Base-by-base conservation (phyloP, 2,329 filamentous ascomycete genomes). In the Chaetomium globosum region DNA sequence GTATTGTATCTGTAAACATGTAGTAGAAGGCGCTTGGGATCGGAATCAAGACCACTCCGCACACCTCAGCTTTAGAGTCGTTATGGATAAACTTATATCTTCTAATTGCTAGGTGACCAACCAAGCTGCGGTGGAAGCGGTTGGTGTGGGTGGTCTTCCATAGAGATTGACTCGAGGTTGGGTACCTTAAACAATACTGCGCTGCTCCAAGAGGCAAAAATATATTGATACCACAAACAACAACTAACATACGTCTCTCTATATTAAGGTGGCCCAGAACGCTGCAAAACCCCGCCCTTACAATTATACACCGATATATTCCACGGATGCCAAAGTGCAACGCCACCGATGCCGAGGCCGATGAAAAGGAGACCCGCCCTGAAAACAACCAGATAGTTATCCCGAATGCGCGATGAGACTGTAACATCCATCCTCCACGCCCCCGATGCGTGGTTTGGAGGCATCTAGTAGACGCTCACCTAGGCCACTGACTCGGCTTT, bases 211-310 rank as follows among this genome's bases (percentile, higher is more conserved):
- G 43, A 28, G 26, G 9, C 19, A 33, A n/a, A n/a, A 49, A 49
- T 30, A 59, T 31, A 7, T 2, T 30, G 4, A 26, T 3, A 33
- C 8, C 13, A 28, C 16, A 13, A n/a, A n/a, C 26, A 51, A 12
- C 57, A 49, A 31, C n/a, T 16, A 31, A 30, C 26, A 21, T 30
- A 46, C 39, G 52, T 60, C 21, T 26, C 57, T 26, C 57, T 60
- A 48, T 31, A 52, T 60, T 52, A 60, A 28, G 5, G 26, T 52
- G 58, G 51, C n/a, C 31, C 9, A 28, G 23, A 52, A 52, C 49
- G 39, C 23, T 30, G 12, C 16, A 10, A n/a, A 0, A 43, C 39
- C 5, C 4, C 16, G 16, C 39, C 39, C 16, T 43, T 19, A 5
- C 39, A 19, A 52, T 52, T 16, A 26, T 52, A 9, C 49, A 9